Evolutionary conservation across 2,329 filamentous ascomycete genomes (phyloP), one percentile per base, ranked within the genome.

Genomic region (Tolypocladium endophyticum): DNA sequence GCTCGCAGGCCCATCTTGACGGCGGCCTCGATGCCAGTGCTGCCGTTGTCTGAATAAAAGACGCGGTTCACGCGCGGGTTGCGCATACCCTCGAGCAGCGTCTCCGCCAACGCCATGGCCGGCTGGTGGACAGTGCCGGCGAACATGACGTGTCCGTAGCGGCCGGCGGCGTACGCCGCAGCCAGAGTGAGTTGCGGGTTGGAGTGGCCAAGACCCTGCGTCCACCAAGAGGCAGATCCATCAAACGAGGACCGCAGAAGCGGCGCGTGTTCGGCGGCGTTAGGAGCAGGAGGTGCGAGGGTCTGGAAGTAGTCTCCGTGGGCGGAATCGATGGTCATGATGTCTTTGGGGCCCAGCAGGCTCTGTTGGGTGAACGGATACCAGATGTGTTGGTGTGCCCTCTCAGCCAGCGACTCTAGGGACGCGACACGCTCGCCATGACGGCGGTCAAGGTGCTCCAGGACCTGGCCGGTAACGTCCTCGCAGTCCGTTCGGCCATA

Each of bases 131-230:
- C 81, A 0, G 87, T 85, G 11, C 86, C 86, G 0, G 89, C 88
- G 67, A 95, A 94, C 88, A 95, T 94, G 64, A 94, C 88, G 71
- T 95, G 90, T 0, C 90, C 90, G 67, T 94, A 95, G 35, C 90
- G 81, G 9, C 90, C 90, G 1, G 90, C 89, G 0, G 91, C 90
- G 68, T 94, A 87, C 0, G 90, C 88, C 2, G 90, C 89, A 0
- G 88, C 85, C 1, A 94, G 80, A 0, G 89, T 83, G 1, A 95
- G 77, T 0, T 79, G 75, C 0, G 89, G 83, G 65, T 90, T 92
- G 7, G 86, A 88, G 64, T 95, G 91, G 1, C 91, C 90, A 0
- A 95, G 80, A 2, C 90, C 90, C 72, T 95, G 91, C 0, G 90
- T 95, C 90, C 91, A 95, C 90, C 91, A 95, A 0, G 89, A 93